Evolutionary conservation across 2,329 filamentous ascomycete genomes (phyloP).

Genomic region (Aspergillus sp.): DNA sequence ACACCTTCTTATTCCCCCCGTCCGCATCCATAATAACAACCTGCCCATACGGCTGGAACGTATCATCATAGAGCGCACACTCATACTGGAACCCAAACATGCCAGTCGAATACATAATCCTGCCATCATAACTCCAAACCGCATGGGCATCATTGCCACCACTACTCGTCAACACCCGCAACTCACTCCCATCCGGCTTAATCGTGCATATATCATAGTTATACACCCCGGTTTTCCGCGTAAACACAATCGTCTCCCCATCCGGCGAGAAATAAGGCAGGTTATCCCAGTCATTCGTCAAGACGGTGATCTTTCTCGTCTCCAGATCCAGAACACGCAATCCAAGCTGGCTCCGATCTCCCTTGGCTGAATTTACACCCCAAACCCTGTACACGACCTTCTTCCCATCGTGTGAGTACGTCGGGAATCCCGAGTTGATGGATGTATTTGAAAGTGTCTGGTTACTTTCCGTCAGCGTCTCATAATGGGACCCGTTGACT

Average conservation of each 20-base stretch:
- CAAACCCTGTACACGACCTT: constrained; percentile 40
- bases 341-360: constrained; percentile 23
- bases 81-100: constrained; percentile 48
- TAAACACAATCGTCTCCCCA: constrained; percentile 41
- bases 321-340: constrained; percentile 31
- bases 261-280: constrained; percentile 42
- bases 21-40: constrained; percentile 47
- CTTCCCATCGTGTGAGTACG: constrained; percentile 38
- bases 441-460: constrained; percentile 14
- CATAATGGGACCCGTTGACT: constrained; percentile 25
- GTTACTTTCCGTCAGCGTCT: constrained; percentile 35
- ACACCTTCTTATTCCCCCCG: constrained; percentile 32
- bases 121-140: constrained; percentile 44
- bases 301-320: constrained; percentile 27
- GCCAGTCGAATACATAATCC: constrained; percentile 43
- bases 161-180: constrained; percentile 34
- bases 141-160: constrained; percentile 47
- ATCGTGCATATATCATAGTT: constrained; percentile 47
- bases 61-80: constrained; percentile 42
- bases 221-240: constrained; percentile 32
- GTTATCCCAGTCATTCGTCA: constrained; percentile 43
- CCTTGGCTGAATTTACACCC: constrained; percentile 18
- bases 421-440: constrained; percentile 43
- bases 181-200: constrained; percentile 40
- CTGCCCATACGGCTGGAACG: constrained; percentile 49